Evolutionary conservation across 495 filamentous ascomycete species (phyloP).

Genomic region (Aspergillus indologenus): DNA sequence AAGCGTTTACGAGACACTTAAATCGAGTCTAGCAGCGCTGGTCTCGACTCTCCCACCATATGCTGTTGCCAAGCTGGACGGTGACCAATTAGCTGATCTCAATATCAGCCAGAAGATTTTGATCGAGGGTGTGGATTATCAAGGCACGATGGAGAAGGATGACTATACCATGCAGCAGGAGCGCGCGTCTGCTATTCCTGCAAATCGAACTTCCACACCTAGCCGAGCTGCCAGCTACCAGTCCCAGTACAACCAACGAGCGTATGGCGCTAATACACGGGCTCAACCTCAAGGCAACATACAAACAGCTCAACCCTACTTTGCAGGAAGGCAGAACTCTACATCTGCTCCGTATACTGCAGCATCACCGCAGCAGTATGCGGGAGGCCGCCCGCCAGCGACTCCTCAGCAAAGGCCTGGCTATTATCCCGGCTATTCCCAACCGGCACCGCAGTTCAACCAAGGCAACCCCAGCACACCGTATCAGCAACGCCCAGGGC

Average conservation of each 20-base stretch:
- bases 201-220: conserved; percentile 34
- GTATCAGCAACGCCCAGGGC: conserved; percentile 37
- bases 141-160: conserved; percentile 84
- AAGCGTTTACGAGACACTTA: conserved; percentile 70
- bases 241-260: conserved; percentile 37
- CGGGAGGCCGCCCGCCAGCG: conserved; percentile 37
- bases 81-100: conserved; percentile 76
- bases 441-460: conserved; percentile 36
- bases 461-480: conserved; percentile 34
- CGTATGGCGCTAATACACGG: conserved; percentile 32
- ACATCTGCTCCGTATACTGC: conserved; percentile 32
- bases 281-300: conserved; percentile 32
- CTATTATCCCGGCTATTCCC: conserved; percentile 36
- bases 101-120: conserved; percentile 81
- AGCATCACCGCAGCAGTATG: conserved; percentile 32
- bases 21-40: conserved; percentile 66
- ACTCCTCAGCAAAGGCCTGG: conserved; percentile 44
- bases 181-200: conserved; percentile 31
- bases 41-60: conserved; percentile 78
- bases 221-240: conserved; percentile 32
- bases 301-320: conserved; percentile 41
- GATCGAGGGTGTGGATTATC: conserved; percentile 65
- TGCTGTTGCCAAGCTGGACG: conserved; percentile 79
- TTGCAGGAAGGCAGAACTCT: conserved; percentile 39
- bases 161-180: conserved; percentile 50